Conservation (phyloP, 2,329 filamentous ascomycete genomes). For the Verticillium zaregamsianum region DNA sequence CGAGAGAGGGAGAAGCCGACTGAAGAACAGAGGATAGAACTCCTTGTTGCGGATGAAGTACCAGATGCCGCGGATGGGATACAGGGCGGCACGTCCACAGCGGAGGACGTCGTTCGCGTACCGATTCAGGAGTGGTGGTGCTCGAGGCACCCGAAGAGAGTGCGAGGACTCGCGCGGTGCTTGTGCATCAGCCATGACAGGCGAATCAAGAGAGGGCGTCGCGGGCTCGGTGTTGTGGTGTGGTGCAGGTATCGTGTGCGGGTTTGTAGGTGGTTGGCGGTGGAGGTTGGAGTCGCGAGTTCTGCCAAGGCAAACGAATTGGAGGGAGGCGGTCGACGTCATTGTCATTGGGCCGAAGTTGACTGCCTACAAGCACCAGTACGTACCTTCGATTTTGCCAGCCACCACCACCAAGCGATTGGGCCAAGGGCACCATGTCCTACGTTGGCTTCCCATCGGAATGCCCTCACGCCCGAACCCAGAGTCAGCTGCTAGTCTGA, state of each 20-base stretch:
- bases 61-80: slow-evolving; percentile 68
- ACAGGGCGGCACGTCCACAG: slow-evolving; percentile 44
- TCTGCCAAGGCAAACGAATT: neutral
- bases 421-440: no score
- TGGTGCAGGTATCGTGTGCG: neutral
- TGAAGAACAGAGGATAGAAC: slow-evolving; percentile 75
- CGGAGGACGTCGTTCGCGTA: slow-evolving; percentile 33
- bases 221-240: neutral
- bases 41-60: slow-evolving; percentile 76
- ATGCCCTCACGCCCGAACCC: neutral
- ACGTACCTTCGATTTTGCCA: neutral
- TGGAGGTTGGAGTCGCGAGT: neutral
- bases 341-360: neutral
- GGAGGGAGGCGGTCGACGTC: neutral
- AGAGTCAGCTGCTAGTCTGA: no score
- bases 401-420: neutral
- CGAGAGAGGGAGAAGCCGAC: slow-evolving; percentile 74
- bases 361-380: neutral
- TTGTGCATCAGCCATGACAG: neutral
- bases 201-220: neutral
- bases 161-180: neutral
- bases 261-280: neutral
- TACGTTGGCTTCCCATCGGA: neutral
- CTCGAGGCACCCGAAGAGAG: neutral
- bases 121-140: neutral